Conservation (phyloP, 257 asterid species). For the Paraleonurus japonicus region DNA sequence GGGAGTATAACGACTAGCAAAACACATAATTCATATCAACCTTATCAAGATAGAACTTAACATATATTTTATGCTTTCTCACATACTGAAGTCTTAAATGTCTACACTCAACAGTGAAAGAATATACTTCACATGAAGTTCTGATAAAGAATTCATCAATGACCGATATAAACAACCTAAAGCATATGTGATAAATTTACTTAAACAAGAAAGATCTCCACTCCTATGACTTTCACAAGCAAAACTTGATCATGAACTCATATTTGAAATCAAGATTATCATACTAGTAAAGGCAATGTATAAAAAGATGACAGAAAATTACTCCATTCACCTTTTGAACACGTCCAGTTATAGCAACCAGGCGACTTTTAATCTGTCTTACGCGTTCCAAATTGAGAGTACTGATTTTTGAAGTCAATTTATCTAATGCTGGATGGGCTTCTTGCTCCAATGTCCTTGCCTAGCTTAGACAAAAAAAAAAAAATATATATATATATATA, state of each 20-base stretch:
- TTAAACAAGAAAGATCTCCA: background rate
- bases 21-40: background rate
- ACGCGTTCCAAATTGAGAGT: constrained; percentile 97
- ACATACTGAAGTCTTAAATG: background rate
- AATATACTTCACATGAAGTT: background rate
- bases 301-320: constrained; percentile 19
- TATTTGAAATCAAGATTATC: background rate
- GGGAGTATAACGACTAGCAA: background rate
- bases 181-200: background rate
- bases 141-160: background rate
- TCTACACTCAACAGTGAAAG: no score
- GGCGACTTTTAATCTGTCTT: constrained; percentile 88
- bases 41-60: background rate
- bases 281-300: background rate
- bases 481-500: no score
- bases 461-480: constrained; percentile 38
- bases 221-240: constrained; percentile 5
- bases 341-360: constrained; percentile 96
- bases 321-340: constrained; percentile 75
- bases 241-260: background rate
- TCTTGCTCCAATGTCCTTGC: constrained; percentile 94
- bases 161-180: background rate
- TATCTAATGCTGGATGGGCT: constrained; percentile 97
- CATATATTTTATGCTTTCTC: background rate
- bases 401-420: constrained; percentile 85